phyloP scores from a whole-genome alignment of 306 rosid species.

The Dalbergia oliveri region DNA sequence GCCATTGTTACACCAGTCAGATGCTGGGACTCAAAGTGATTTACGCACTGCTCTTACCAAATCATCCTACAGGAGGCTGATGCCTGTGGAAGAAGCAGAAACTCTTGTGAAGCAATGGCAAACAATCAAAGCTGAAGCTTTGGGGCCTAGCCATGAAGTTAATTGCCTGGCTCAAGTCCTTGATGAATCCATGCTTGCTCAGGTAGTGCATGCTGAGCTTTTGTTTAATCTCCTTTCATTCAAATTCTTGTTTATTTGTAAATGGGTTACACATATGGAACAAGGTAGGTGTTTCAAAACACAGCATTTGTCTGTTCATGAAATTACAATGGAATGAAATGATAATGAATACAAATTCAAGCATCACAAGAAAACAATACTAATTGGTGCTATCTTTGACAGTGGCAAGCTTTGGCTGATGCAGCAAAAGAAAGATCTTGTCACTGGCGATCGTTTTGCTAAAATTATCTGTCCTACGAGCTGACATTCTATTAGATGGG shows the following conservation, averaged over 20 bases:
- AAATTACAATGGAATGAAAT: conserved; percentile 8
- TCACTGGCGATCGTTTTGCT: conserved; percentile 92
- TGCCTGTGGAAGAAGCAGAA: conserved; percentile 94
- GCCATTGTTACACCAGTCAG: conserved; percentile 53
- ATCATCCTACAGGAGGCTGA: conserved; percentile 60
- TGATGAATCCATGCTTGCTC: conserved; percentile 91
- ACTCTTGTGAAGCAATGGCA: conserved; percentile 94
- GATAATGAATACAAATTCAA: conserved; percentile 25
- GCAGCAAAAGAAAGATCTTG: conserved; percentile 83
- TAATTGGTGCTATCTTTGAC: conserved; percentile 48
- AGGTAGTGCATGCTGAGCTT: conserved; percentile 64
- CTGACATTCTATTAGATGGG: conserved; percentile 79
- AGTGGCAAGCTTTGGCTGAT: conserved; percentile 95
- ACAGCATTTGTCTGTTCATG: conserved; percentile 14
- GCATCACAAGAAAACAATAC: conserved; percentile 1
- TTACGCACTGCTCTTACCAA: conserved; percentile 49
- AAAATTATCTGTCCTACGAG: conserved; percentile 77
- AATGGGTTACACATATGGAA: not conserved
- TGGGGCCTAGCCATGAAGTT: conserved; percentile 87
- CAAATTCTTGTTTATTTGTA: conserved; percentile 28
- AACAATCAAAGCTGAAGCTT: conserved; percentile 85
- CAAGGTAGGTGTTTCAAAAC: conserved; percentile 1
- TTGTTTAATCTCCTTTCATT: conserved; percentile 17
- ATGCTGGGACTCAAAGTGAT: conserved; percentile 50
- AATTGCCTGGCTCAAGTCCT: conserved; percentile 76